Base-by-base conservation (phyloP, 1,139 yeast species). In the Saccharomycopsis hybrid region DNA sequence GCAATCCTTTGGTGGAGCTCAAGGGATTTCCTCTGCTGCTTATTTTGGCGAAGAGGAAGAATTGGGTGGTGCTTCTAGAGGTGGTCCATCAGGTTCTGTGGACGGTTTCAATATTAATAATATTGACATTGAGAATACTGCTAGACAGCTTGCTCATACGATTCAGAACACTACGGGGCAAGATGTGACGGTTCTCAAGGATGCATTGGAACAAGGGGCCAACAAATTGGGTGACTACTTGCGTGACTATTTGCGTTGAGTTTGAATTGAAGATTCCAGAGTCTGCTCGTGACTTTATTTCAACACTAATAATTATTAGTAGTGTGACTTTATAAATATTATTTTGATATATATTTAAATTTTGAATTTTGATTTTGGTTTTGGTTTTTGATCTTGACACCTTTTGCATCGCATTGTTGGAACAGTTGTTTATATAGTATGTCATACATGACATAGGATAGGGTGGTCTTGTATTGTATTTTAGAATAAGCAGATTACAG, bases 161-260 rank as follows among this genome's bases (percentile, higher is more conserved):
- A 82, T 85, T 58, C 70, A 80, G 46, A 85, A 80, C 49, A 79
- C 86, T 60, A 86, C 95, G 41, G 87, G 85, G 58, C 96, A 90
- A 60, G 97, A 92, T 66, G 71, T 92, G 65, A 88, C 85, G 51
- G 88, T 83, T 45, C 71, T 92, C 62, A 89, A 86, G 68, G 96
- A 87, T 66, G 96, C 90, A n/a, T 75, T 92, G 57, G 97, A 90
- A 66, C 89, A 82, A 58, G 97, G 97, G 54, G 97, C 97, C 29
- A 84, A 82, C 61, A 88, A 85, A 67, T 73, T 90, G 53, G 89
- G 95, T 37, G 84, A 83, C 39, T 81, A 84, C 64, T 73, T 90
- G 70, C 78, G 97, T 61, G 96, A 89, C 63, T 87, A 86, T 63
- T 70, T 89, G 62, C 39, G 39, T 36, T 36, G 18, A 9, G n/a